Evolutionary conservation across 1,284 basidiomycete species (phyloP), one percentile per base, ranked within the genome.

Genomic region (Microbotryomycetes sp.): DNA sequence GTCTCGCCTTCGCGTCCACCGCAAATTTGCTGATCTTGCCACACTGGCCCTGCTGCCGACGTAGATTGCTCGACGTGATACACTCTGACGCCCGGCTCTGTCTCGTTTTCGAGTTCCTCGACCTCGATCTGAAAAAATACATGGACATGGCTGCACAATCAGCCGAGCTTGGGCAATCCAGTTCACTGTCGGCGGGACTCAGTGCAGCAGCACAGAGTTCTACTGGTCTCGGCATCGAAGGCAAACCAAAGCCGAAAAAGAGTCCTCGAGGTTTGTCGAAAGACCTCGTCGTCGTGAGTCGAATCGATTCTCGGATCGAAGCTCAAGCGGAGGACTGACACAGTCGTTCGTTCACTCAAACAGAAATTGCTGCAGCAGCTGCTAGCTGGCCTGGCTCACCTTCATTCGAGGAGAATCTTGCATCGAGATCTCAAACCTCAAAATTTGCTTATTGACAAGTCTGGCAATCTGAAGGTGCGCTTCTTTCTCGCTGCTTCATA

Each of bases 341-440:
- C 12, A 36, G 16, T 19, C 58, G 14, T 16, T 49, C 30, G 58
- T 30, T n/a, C 29, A 31, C 32, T 25, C 16, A n/a, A n/a, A 4
- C 65, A 64, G 89, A 91, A 89, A 86, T 92, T 94, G 77, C 89
- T 89, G 60, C 82, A 87, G 73, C 89, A 93, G 76, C 82, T 93
- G 59, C 84, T 84, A 62, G 83, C 88, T 62, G 94, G 94, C 30
- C 84, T 97, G 55, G 83, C 89, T 62, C 97, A 93, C 77, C 96
- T 94, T 76, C 94, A 98, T 75, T 87, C 92, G 19, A 92, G 97
- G 75, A 85, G 94, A 36, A 96, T 98, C 69, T 82, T 98, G 19
- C 94, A 98, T 74, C 87, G 94, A 51, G 94, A 98, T 77, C 82
- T 98, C 67, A 98, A 98, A 77, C 96, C 94, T 0, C 94, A 98